Evolutionary conservation across 2,329 filamentous ascomycete genomes (phyloP), one percentile per base, ranked within the genome.

Genomic region (Ophidiomyces ophidiicola): DNA sequence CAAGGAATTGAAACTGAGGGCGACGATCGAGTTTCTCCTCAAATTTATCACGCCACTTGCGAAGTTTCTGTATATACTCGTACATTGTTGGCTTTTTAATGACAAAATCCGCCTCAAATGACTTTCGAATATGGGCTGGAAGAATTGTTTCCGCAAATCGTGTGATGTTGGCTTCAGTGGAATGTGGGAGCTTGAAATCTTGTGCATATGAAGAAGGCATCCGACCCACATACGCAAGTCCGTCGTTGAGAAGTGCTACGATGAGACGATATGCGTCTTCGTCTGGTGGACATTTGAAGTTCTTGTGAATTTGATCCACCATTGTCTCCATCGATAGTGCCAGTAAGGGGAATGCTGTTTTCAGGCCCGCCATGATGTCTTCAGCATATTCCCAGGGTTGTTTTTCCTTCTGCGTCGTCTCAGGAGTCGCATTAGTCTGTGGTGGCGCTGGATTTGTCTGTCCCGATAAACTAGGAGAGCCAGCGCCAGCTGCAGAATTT

Each of bases 301-400:
- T 82, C 69, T 96, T 96, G 60, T 90, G 82, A 43, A 98, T 94
- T 62, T 96, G 88, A 56, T 98, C 90, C 20, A 96, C 87, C 86
- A 96, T 98, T 0, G 88, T 94, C 65, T 99, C 90, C 90, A 99
- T 96, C 0, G 88, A 94, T 30, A 96, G 68, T 6, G 92, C 90
- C 50, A 99, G 73, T 12, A 99, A 71, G 17, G 90, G 90, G 69
- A 96, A 98, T 0, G 88, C 87, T 5, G 90, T 96, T 69, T 98
- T 96, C 39, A 98, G 76, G 20, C 86, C 82, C 23, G 86, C 82
- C 72, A 94, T 86, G 44, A 98, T 85, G 57, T 96, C 87, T 50
- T 98, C 90, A 0, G 86, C 88, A 51, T 92, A 80, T 56, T 98
- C 90, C 90, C 90, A 96, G 0, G 92, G 86, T 47, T 82, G 63